Base-by-base conservation (phyloP, 345 rosid species). In the Linum usitatissimum region DNA sequence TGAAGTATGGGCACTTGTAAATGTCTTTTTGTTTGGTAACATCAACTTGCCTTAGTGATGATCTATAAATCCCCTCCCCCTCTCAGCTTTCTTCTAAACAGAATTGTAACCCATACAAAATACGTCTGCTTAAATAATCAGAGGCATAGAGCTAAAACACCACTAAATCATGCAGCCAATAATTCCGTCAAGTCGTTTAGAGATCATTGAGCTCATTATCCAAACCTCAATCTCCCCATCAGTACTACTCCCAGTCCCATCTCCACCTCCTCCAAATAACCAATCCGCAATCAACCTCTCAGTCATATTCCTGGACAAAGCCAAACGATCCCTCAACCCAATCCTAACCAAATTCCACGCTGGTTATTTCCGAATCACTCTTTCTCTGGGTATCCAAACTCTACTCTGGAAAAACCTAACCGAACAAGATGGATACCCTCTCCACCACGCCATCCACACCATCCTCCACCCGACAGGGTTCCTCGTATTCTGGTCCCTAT, bases 351-450 rank as follows among this genome's bases (percentile, higher is more conserved):
- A 18, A 3, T 10, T 59, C 42, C 62, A 59, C 34, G 62, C 62
- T 13, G 62, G 62, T n/a, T 59, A 59, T 30, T 59, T 59, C 62
- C 30, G 62, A 7, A 59, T 59, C 40, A 59, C 39, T 18, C 62
- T 59, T 3, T 59, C 62, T 0, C 40, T 59, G 7, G 62, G 62
- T 0, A 36, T 36, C 18, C 62, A 59, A 30, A 36, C 62, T 30
- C 34, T 59, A 8, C 31, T 59, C 30, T 31, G 39, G 42, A 59
- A 59, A 10, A 31, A 31, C 39, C 42, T 59, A 3, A 30, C 62
- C 39, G 17, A 59, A 3, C 17, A 6, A 9, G 34, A 4, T 34
- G 28, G 28, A 1, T 3, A n/a, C 62, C 42, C 42, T 4, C 42
- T 59, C 10, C n/a, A 31, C 62, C 62, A 59, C n/a, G 2, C 34